Conservation (phyloP, 345 rosid species). For the Pistacia atlantica region DNA sequence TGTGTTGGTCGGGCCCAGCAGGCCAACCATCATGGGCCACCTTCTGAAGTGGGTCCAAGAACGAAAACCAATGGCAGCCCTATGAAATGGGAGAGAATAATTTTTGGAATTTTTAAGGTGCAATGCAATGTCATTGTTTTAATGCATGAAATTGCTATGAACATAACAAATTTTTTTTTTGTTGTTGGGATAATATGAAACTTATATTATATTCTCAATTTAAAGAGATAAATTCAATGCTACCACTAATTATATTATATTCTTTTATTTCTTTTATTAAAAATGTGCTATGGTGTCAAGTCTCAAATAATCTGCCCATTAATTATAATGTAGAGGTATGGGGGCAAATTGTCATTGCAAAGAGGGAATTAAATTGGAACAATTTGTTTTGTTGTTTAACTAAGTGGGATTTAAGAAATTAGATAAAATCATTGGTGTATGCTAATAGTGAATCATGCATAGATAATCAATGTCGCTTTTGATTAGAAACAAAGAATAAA, state of each 20-base stretch:
- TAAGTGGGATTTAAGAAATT: not conserved
- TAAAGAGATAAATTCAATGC: not conserved
- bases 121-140: too few relatives aligned
- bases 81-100: slow-evolving; percentile 9
- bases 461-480: not conserved
- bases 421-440: not conserved
- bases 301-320: too few relatives aligned
- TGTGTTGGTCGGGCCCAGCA: not conserved
- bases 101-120: not conserved
- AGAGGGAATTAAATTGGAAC: not conserved
- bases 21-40: not conserved
- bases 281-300: too few relatives aligned
- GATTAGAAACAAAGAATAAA: not conserved
- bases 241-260: slow-evolving; percentile 11
- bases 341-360: not conserved
- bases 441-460: not conserved
- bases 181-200: not conserved
- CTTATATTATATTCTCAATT: not conserved
- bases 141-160: not conserved
- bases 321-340: not conserved
- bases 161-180: not conserved
- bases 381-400: too few relatives aligned
- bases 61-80: not conserved
- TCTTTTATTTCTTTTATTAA: not conserved
- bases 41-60: slow-evolving; percentile 11